Evolutionary conservation across 768 basidiomycete species (phyloP), one percentile per base, ranked within the genome.

Genomic region (Ephemerocybe angulata): DNA sequence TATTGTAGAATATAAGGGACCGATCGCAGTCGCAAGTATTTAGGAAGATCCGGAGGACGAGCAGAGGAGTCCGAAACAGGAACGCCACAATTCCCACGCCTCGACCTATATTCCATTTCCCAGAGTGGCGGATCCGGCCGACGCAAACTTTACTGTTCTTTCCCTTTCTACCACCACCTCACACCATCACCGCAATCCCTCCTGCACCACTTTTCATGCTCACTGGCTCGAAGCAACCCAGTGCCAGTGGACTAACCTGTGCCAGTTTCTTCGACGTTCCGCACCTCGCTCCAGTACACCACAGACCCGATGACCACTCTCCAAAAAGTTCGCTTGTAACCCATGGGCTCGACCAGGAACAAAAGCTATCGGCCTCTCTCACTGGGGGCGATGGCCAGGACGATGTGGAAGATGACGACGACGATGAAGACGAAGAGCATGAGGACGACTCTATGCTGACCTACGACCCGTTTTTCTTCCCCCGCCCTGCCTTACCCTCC

Each of bases 291-390:
- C 25, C 25, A 3, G 10, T 27, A 10, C 46, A 27, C n/a, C 11
- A 47, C 33, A 31, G 6, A 55, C 22, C 43, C 47, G 33, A 50
- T 37, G 28, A 19, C 38, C 40, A 60, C 52, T 38, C 40, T 50
- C 29, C 41, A 38, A 27, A 31, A 40, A 52, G 50, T 43, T 41
- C 30, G 24, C 49, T 25, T 58, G 28, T 50, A 55, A 56, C 30
- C 56, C 41, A 55, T 12, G 53, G 60, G 27, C 63, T 65, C 37
- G 60, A 68, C 49, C 49, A 53, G 24, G 65, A 68, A 35, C 67
- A 69, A 35, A 56, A 56, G 31, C 53, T 64, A 40, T 62, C 67
- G 31, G 58, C 58, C 17, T 46, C 63, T 49, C 50, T 66, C n/a
- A n/a, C n/a, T n/a, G n/a, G n/a, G n/a, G n/a, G n/a, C n/a, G n/a